Evolutionary conservation across 139 green algal species (phyloP), one percentile per base, ranked within the genome.

Genomic region (Yamagishiella unicocca): DNA sequence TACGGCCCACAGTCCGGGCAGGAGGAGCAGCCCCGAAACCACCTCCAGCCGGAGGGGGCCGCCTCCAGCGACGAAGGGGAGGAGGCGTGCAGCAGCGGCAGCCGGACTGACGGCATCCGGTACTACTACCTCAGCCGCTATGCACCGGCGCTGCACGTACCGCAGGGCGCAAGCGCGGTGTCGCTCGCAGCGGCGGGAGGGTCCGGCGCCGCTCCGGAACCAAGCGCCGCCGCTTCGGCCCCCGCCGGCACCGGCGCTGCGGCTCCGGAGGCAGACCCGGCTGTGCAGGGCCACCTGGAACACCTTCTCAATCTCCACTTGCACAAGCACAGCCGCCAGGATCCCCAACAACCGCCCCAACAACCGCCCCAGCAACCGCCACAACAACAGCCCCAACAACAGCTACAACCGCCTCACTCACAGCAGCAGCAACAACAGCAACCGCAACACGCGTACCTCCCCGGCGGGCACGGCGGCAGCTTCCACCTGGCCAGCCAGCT

Each of bases 51-150:
- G 35, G 35, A n/a, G 4, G 68, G 68, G 37, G 43, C 27, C 10
- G 7, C 8, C 71, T 21, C 29, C 71, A 27, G 9, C 42, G 71
- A 4, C 42, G 71, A 5, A 40, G 40, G n/a, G n/a, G 64, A 72
- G n/a, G n/a, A 22, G 19, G 58, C 17, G 58, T 27, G 24, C 58
- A 22, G 58, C 24, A n/a, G 22, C 22, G 58, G 22, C 22, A 22
- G 58, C 17, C 17, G 58, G 17, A 22, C 17, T 31, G 24, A 9
- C 38, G 53, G 68, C 68, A 76, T 79, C 24, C 42, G 71, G 25
- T 43, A 79, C 25, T 62, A 61, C 40, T 55, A 55, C 27, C 71
- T 79, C 25, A 79, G 71, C 42, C 71, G 37, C 31, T 79, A 79
- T 19, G 71, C 37, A 21, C 71, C 71, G 71, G 24, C 40, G 42